A percentile compares a stretch with the other conserved stretches of the same genome.
These are phyloP conservation scores for Agaricus sinodeliciosus DNA, from an alignment of 768 basidiomycete species.

Conservation along the genomic window DNA sequence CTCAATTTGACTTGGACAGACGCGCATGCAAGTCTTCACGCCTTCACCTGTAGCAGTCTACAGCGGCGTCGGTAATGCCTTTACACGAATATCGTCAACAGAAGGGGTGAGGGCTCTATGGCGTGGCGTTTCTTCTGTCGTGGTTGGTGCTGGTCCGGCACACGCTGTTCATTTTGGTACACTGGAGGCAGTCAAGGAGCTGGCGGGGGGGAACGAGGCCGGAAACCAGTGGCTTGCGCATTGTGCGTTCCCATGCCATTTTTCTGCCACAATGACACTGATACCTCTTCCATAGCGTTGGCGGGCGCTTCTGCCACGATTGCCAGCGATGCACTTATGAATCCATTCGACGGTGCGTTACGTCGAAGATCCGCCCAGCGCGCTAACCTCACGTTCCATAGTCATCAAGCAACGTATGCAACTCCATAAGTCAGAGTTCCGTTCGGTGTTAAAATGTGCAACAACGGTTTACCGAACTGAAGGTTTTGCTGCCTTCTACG, in stretches of 20 bases:
- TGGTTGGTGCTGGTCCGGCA: conserved; percentile 94
- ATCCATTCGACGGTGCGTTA: conserved; percentile 92
- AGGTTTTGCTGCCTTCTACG: conserved; percentile 89
- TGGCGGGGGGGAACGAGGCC: conserved; percentile 78
- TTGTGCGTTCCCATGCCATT: conserved; percentile 44
- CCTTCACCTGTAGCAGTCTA: conserved; percentile 82
- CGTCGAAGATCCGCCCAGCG: conserved; percentile 6
- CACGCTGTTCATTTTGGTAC: conserved; percentile 98
- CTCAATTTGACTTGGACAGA: conserved; percentile 42
- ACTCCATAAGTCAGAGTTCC: conserved; percentile 87
- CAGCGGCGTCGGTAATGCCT: conserved; percentile 85
- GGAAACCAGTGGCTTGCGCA: conserved; percentile 86
- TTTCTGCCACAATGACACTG: conserved; percentile 1
- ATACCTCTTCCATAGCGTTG: conserved; percentile 45
- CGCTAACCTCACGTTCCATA: conserved; percentile 26
- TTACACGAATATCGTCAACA: conserved; percentile 87
- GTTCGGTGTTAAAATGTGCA: conserved; percentile 82
- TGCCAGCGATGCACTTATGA: conserved; percentile 96
- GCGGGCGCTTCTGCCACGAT: conserved; percentile 95
- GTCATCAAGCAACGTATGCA: conserved; percentile 99
- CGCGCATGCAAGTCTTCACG: conserved; percentile 97
- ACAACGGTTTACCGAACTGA: conserved; percentile 78
- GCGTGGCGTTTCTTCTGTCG: conserved; percentile 95
- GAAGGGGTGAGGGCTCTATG: conserved; percentile 90
- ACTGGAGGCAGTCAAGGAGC: conserved; percentile 91